A percentile compares a stretch with the other conserved stretches of the same genome.
phyloP scores from a whole-genome alignment of 1,139 yeast species.

The Geotrichum klebahnii region DNA sequence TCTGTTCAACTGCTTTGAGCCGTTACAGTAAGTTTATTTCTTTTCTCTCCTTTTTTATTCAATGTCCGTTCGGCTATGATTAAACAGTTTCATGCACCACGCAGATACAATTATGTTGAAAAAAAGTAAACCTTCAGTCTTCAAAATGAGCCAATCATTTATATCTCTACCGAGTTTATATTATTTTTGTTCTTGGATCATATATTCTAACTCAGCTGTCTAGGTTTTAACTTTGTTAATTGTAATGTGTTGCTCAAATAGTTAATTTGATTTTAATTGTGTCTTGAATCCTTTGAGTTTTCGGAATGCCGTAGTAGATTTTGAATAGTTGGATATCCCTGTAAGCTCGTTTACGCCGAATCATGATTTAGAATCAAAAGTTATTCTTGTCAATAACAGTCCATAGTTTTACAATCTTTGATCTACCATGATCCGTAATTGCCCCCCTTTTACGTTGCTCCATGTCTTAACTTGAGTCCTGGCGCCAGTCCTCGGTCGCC shows the following conservation, averaged over 20 bases:
- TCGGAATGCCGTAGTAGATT: too few species aligned
- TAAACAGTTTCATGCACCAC: constrained; percentile 39
- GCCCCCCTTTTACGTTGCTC: too few species aligned
- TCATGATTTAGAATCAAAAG: too few species aligned
- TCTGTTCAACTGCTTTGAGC: constrained; percentile 6
- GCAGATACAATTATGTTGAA: constrained; percentile 29
- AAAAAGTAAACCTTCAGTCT: constrained; percentile 36
- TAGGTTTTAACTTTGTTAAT: neutral
- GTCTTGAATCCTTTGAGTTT: too few species aligned
- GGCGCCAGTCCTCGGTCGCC: neutral
- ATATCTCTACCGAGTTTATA: neutral
- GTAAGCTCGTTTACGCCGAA: too few species aligned
- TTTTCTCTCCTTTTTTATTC: neutral
- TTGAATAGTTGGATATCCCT: too few species aligned
- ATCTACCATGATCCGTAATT: too few species aligned
- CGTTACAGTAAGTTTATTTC: neutral
- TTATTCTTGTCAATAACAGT: too few species aligned
- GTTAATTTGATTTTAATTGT: too few species aligned
- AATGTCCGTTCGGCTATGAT: constrained; percentile 33
- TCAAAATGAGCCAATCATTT: constrained; percentile 33
- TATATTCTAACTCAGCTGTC: neutral
- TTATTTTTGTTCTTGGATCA: neutral
- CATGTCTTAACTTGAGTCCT: neutral
- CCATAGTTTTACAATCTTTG: too few species aligned
- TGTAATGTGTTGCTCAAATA: neutral